Evolutionary conservation across 1,139 yeast genomes (phyloP).

Genomic region (Spencermartinsiella ligniputridi): DNA sequence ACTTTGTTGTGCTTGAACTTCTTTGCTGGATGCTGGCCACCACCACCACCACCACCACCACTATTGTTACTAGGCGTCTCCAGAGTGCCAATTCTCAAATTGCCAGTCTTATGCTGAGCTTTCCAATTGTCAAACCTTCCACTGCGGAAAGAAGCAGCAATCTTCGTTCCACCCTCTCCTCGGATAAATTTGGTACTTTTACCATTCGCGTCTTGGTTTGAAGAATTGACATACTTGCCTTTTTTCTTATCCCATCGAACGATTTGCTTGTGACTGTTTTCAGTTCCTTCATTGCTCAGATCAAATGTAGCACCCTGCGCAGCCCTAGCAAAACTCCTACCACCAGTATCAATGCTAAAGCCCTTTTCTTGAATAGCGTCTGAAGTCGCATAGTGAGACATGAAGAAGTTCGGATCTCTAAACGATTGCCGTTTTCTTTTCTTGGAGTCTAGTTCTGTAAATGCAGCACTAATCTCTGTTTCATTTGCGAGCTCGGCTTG

Average conservation of each 20-base stretch:
- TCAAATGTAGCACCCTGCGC: conserved; percentile 86
- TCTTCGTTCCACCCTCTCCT: conserved; percentile 90
- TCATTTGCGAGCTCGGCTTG: conserved; percentile 15
- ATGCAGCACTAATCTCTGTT: conserved; percentile 28
- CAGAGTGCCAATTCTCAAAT: conserved; percentile 49
- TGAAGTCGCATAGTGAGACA: conserved; percentile 88
- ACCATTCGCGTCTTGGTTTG: conserved; percentile 52
- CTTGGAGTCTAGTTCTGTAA: conserved; percentile 15
- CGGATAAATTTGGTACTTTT: conserved; percentile 61
- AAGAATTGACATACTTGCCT: conserved; percentile 81
- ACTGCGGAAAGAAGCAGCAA: conserved; percentile 88
- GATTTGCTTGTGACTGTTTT: conserved; percentile 54
- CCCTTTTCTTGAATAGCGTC: conserved; percentile 82
- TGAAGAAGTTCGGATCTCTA: conserved; percentile 78
- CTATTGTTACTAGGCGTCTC: conserved; percentile 36
- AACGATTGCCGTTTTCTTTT: conserved; percentile 33
- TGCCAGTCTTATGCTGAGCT: conserved; percentile 55
- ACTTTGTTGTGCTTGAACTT: conserved; percentile 66
- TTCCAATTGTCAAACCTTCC: conserved; percentile 95
- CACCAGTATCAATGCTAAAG: conserved; percentile 41
- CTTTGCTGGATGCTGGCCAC: conserved; percentile 23
- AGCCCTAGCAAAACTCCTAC: conserved; percentile 70
- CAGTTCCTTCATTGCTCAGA: conserved; percentile 63
- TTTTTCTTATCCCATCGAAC: conserved; percentile 94
- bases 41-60: conserved; percentile 29